Conservation (phyloP, 495 filamentous ascomycete genomes). For the Daldinia childiae region DNA sequence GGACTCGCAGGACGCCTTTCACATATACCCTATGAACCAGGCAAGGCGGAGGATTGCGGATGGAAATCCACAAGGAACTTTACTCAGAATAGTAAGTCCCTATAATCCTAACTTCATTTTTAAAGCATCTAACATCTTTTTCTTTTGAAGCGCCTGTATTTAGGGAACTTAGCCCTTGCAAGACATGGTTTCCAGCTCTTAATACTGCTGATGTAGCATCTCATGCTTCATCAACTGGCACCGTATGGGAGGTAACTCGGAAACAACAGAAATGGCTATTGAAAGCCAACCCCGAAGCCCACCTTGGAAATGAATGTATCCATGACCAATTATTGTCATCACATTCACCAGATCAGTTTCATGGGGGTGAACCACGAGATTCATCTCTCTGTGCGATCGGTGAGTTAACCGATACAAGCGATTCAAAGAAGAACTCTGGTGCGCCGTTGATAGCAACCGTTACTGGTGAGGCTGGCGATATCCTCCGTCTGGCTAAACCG, state of each 20-base stretch:
- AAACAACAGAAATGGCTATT: constrained; percentile 52
- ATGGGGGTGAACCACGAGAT: constrained; percentile 10
- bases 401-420: constrained; percentile 49
- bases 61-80: constrained; percentile 46
- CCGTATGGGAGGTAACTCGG: constrained; percentile 28
- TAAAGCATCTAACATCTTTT: constrained; percentile 30
- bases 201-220: constrained; percentile 9
- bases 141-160: constrained; percentile 49
- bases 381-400: constrained; percentile 49
- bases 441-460: constrained; percentile 57
- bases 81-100: constrained; percentile 35
- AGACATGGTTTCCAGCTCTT: constrained; percentile 48
- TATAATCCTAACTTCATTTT: neutral
- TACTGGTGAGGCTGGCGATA: constrained; percentile 60
- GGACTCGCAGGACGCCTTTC: constrained; percentile 49
- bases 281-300: constrained; percentile 51
- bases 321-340: constrained; percentile 44
- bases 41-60: constrained; percentile 43
- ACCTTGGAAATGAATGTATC: constrained; percentile 44
- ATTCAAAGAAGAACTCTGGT: constrained; percentile 26
- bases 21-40: constrained; percentile 38
- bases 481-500: constrained; percentile 60
- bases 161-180: constrained; percentile 50
- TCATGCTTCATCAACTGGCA: constrained; percentile 24
- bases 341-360: constrained; percentile 21